A percentile compares a stretch with the other conserved stretches of the same genome.
These are phyloP conservation scores for Aspergillus haitiensis DNA, from an alignment of 495 filamentous ascomycete species.

Conservation along the genomic window DNA sequence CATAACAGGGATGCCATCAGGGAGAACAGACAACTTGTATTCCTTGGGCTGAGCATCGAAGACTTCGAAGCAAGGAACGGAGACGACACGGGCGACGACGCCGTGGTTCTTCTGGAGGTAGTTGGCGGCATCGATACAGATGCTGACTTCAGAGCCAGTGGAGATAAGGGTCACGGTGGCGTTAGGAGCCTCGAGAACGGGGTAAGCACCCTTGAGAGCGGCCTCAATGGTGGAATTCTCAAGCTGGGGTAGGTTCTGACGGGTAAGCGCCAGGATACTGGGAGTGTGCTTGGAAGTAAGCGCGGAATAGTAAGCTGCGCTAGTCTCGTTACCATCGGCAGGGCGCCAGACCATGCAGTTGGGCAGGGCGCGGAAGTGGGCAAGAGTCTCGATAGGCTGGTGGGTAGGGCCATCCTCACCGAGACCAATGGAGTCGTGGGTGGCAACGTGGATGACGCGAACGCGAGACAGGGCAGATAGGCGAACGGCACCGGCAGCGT, in stretches of 20 bases:
- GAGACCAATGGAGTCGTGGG: constrained; percentile 98
- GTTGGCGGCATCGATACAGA: constrained; percentile 89
- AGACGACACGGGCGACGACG: constrained; percentile 88
- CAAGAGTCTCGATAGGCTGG: constrained; percentile 98
- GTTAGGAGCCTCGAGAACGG: constrained; percentile 76
- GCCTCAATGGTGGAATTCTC: constrained; percentile 86
- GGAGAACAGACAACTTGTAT: constrained; percentile 86
- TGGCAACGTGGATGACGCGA: constrained; percentile 93
- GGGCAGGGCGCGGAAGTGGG: constrained; percentile 97
- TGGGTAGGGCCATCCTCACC: constrained; percentile 99
- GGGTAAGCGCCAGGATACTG: constrained; percentile 88
- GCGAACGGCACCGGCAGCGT: constrained; percentile 92
- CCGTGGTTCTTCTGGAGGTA: constrained; percentile 86
- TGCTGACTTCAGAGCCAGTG: constrained; percentile 93
- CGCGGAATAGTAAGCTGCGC: constrained; percentile 94
- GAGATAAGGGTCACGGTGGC: constrained; percentile 89
- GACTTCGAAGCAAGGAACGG: constrained; percentile 94
- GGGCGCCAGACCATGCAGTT: constrained; percentile 99
- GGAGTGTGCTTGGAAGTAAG: constrained; percentile 90
- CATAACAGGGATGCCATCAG: constrained; percentile 90
- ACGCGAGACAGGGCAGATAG: constrained; percentile 89
- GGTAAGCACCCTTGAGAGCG: constrained; percentile 93
- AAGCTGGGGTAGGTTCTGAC: constrained; percentile 98
- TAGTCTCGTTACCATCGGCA: constrained; percentile 97
- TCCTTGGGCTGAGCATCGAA: constrained; percentile 94